These are phyloP conservation scores for Aspergillus bertholletiae DNA, from an alignment of 495 filamentous ascomycete genomes.

Conservation along the genomic window DNA sequence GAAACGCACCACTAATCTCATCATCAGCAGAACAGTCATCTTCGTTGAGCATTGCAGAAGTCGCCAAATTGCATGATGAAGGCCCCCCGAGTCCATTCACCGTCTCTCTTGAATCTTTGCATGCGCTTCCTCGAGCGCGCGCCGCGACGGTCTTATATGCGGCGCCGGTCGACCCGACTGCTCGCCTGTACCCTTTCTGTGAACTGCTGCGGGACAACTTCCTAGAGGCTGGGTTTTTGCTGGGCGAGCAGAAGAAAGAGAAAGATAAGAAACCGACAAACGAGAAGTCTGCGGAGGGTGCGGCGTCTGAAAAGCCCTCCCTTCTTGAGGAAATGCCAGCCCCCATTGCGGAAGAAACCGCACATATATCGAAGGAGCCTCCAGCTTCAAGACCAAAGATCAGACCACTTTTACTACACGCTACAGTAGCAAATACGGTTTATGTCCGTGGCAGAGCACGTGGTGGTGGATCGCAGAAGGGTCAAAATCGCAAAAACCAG, in stretches of 20 bases:
- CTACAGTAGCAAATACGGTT: slow-evolving; percentile 83
- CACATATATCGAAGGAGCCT: background rate
- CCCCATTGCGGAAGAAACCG: background rate
- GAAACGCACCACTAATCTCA: background rate
- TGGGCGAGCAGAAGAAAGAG: slow-evolving; percentile 38
- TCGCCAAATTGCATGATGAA: no score
- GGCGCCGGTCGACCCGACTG: slow-evolving; percentile 52
- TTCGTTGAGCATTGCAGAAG: no score
- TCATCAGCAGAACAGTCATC: no score
- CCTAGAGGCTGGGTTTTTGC: slow-evolving; percentile 57
- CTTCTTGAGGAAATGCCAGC: slow-evolving; percentile 9
- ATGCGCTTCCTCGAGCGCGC: slow-evolving; percentile 29
- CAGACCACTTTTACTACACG: slow-evolving; percentile 74
- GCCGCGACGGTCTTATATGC: slow-evolving; percentile 52
- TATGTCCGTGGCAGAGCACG: slow-evolving; percentile 54
- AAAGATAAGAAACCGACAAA: slow-evolving; percentile 3
- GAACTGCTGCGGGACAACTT: slow-evolving; percentile 58
- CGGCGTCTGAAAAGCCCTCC: background rate
- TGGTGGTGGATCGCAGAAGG: slow-evolving; percentile 17
- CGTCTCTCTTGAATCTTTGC: slow-evolving; percentile 37
- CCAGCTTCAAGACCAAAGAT: slow-evolving; percentile 17
- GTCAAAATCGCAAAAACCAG: slow-evolving; percentile 29
- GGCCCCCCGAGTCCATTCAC: slow-evolving; percentile 15
- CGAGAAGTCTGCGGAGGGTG: no score
- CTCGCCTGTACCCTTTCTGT: slow-evolving; percentile 60